Base-by-base conservation (phyloP, 1,284 basidiomycete genomes). In the Wolfiporia cocos region DNA sequence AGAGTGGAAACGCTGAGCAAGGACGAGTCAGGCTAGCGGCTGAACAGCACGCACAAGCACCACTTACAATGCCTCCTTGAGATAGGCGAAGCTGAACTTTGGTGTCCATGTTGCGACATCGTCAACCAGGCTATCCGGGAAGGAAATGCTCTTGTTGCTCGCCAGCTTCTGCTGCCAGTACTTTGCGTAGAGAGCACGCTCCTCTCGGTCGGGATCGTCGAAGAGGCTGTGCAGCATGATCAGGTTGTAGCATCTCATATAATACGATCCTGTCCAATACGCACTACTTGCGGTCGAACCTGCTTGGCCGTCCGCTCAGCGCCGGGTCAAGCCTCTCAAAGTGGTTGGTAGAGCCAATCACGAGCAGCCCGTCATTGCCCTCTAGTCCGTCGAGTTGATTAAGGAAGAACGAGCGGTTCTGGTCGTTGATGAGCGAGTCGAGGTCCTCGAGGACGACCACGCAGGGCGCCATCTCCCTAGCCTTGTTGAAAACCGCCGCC, bases 271-370 rank as follows among this genome's bases (percentile, higher is more conserved):
- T 23, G 23, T 12, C 17, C 19, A 24, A 9, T 7, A 69, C 84
- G 54, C 52, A 86, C 86, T 81, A 91, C 67, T 90, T 90, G 41
- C 88, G 72, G 59, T 91, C 88, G 53, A 91, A 92, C 20, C 88
- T 76, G 51, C 85, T 88, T 4, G 88, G 88, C 18, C 88, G 74
- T 35, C 68, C 76, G 44, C 82, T 82, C 44, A 92, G 59, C 6
- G 81, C 83, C 14, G 83, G 78, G 52, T 91, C 87, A 37, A 91
- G 73, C 28, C 71, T 68, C 36, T 89, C 84, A 52, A 89, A 81
- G 59, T 91, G 86, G 57, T 92, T 92, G 19, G 89, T 91, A 0
- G 88, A 85, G 12, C 76, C 86, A 49, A 91, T 81, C 54, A 90
- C 67, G 33, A 91, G 71, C 6, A 92, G 51, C 0, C 88, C 88